phyloP scores from a whole-genome alignment of 805 yeast genomes.

The Kluyveromyces starmeri region DNA sequence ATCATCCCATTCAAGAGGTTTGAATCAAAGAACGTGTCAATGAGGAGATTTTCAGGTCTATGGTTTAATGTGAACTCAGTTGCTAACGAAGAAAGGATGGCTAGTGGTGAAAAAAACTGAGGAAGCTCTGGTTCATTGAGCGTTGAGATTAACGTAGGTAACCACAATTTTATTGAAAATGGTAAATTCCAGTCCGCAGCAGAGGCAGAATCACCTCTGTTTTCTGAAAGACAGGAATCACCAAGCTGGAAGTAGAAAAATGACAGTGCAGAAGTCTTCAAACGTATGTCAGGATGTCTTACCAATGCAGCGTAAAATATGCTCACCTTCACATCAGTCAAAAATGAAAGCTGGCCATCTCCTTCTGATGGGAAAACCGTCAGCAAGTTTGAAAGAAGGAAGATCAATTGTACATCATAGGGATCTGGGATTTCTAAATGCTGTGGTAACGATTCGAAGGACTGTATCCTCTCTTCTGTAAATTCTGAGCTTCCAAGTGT shows the following conservation, averaged over 20 bases:
- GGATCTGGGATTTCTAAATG: not conserved
- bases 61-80: not conserved
- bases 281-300: constrained; percentile 4
- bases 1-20: constrained; percentile 20
- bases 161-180: constrained; percentile 4
- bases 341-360: not conserved
- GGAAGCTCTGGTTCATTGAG: constrained; percentile 5
- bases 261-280: constrained; percentile 5
- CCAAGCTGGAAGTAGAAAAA: constrained; percentile 4
- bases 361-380: not conserved
- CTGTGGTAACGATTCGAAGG: constrained; percentile 2
- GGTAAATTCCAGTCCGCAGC: not conserved
- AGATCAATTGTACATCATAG: constrained; percentile 3
- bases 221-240: constrained; percentile 2
- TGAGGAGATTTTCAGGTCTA: constrained; percentile 17
- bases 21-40: constrained; percentile 16
- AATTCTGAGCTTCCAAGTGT: not conserved
- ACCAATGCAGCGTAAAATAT: constrained; percentile 3
- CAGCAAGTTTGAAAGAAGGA: constrained; percentile 1
- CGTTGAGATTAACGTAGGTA: constrained; percentile 5
- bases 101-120: constrained; percentile 2
- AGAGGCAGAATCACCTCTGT: not conserved
- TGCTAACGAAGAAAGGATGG: constrained; percentile 1
- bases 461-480: not conserved
- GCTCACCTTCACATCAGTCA: constrained; percentile 1